phyloP scores from a whole-genome alignment of 305 asterid species.

The Fraxinus latifolia region DNA sequence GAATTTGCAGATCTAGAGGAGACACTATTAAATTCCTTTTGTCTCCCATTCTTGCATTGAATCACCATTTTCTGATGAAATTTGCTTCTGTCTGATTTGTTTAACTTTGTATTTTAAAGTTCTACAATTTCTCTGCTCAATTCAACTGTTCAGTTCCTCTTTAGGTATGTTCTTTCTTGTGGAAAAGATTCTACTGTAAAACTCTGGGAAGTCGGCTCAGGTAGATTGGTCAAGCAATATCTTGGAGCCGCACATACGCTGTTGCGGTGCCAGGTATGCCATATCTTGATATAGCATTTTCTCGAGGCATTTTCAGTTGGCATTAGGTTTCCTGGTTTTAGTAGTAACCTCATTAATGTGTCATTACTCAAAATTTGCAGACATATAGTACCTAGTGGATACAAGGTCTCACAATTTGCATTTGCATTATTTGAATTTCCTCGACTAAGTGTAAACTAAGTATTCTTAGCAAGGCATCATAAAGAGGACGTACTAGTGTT shows the following conservation, averaged over 20 bases:
- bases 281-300: constrained; percentile 17
- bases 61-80: neutral
- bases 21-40: neutral
- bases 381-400: neutral
- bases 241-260: constrained; percentile 60
- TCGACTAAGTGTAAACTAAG: neutral
- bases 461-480: neutral
- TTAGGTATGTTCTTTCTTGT: constrained; percentile 70
- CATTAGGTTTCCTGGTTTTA: neutral
- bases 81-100: constrained; percentile 15
- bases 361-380: neutral
- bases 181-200: constrained; percentile 83
- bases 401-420: neutral
- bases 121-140: constrained; percentile 11
- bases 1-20: neutral
- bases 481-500: neutral
- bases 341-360: neutral
- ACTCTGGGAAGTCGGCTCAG: constrained; percentile 82
- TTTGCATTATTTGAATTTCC: neutral
- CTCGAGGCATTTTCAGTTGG: constrained; percentile 11
- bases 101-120: neutral
- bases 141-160: constrained; percentile 28
- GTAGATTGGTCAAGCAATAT: constrained; percentile 67
- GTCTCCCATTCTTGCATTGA: neutral
- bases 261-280: constrained; percentile 66